Conservation (phyloP, 352 stramenopile genomes). For the Phytopythium boreale region DNA sequence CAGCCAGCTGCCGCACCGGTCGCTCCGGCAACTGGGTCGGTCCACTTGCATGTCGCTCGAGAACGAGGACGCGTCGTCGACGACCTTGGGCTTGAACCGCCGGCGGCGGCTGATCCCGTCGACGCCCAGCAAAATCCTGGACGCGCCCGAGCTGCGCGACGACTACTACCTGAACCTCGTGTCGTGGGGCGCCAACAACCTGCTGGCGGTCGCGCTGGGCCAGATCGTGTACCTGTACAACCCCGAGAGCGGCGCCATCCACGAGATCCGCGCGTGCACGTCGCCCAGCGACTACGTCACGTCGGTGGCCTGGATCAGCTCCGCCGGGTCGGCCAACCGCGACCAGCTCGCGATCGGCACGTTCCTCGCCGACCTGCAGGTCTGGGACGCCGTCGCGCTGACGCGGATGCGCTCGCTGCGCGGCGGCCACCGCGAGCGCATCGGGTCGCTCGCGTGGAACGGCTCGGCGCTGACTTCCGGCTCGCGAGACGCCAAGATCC, state of each 20-base stretch:
- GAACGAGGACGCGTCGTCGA: not conserved
- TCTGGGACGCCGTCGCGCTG: slow-evolving; percentile 91
- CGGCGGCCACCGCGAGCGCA: slow-evolving; percentile 86
- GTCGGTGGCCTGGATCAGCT: slow-evolving; percentile 90
- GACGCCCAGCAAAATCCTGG: slow-evolving; percentile 84
- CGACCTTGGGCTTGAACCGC: not conserved
- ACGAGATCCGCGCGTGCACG: slow-evolving; percentile 70
- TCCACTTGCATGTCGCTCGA: not conserved
- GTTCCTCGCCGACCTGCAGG: slow-evolving; percentile 84
- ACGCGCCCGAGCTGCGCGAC: slow-evolving; percentile 95
- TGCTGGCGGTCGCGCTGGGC: slow-evolving; percentile 93
- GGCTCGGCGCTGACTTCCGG: slow-evolving; percentile 83
- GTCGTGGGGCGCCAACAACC: slow-evolving; percentile 92
- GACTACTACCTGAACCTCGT: slow-evolving; percentile 98
- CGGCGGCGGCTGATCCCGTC: slow-evolving; percentile 29
- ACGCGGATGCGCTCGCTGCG: slow-evolving; percentile 88
- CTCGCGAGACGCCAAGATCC: slow-evolving; percentile 89
- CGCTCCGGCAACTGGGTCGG: slow-evolving; percentile 14
- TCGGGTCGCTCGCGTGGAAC: slow-evolving; percentile 93
- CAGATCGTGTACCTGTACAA: slow-evolving; percentile 96
- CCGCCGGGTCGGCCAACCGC: slow-evolving; percentile 24
- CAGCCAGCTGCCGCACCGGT: slow-evolving; percentile 10
- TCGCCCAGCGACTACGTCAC: slow-evolving; percentile 90
- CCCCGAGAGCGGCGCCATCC: slow-evolving; percentile 87
- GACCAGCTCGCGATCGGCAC: slow-evolving; percentile 93